Conservation (phyloP, 345 rosid species). For the Citrus hindsii region DNA sequence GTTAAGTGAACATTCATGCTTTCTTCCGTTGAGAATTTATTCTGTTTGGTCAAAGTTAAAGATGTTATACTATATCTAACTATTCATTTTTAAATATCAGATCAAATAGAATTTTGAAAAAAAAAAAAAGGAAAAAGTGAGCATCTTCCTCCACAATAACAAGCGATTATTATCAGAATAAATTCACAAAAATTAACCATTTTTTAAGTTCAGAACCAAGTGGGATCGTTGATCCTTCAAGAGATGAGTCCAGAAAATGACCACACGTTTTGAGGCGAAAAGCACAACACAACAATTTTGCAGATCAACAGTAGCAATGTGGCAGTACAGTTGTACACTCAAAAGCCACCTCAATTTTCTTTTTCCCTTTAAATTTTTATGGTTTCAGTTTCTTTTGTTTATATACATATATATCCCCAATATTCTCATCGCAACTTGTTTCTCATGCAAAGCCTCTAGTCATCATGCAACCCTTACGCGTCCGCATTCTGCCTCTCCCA, state of each 20-base stretch:
- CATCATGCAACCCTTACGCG: slow-evolving; percentile 50
- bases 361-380: background rate
- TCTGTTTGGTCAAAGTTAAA: too few species aligned
- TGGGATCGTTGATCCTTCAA: background rate
- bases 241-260: background rate
- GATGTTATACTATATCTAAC: too few species aligned
- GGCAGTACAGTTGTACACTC: background rate
- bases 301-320: background rate
- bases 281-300: background rate
- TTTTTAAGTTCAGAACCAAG: too few species aligned
- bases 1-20: too few species aligned
- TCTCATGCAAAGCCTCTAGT: slow-evolving; percentile 55
- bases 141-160: too few species aligned
- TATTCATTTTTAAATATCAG: too few species aligned
- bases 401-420: background rate
- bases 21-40: too few species aligned
- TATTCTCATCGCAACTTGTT: slow-evolving; percentile 44
- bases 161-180: too few species aligned
- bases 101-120: too few species aligned
- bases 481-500: slow-evolving; percentile 11
- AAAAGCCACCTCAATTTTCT: slow-evolving; percentile 2
- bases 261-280: background rate
- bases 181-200: too few species aligned
- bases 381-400: background rate
- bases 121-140: too few species aligned